Base-by-base conservation (phyloP, 495 filamentous ascomycete genomes). In the Xylaria bambusicola region DNA sequence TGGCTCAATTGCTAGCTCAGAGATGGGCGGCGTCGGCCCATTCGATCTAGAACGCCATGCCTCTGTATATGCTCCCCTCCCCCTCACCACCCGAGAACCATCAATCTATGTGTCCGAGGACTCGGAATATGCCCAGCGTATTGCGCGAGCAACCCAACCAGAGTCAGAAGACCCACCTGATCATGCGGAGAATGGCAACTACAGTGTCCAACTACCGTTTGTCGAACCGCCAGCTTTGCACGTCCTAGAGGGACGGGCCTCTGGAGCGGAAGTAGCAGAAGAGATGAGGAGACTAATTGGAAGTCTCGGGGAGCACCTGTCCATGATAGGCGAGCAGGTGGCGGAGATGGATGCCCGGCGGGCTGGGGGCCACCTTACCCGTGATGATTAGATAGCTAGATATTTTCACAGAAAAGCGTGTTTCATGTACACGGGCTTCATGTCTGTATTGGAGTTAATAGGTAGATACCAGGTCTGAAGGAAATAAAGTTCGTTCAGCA, bases 41-140 rank as follows among this genome's bases (percentile, higher is more conserved):
- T 84, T 84, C 56, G 77, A 82, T 36, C 69, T 82, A 10, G 80
- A 83, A 64, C 76, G 79, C 12, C 82, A 82, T 60, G 73, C 78
- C 0, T 82, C 80, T 26, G 66, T 82, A 2, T 83, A 81, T 53
- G 72, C 72, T 17, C 73, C 76, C 0, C 33, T 66, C 12, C 63
- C 61, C 44, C 56, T 71, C 24, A 57, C 66, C 7, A 65, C 65
- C 52, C 70, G 73, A 31, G 81, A 84, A 48, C 78, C 79, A 20
- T 78, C 78, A 23, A 80, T 80, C 60, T 82, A 82, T 63, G 69
- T 82, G 20, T 77, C 73, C 4, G 80, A 82, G 56, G 78, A 80
- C 57, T 74, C 73, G 42, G 71, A 80, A 17, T 77, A 45, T 21
- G 57, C 57, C 2, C 57, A 53, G 23, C 18, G 20, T 38, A 45